Percentiles rank a stretch among this genome's conserved stretches.
Evolutionary conservation across 192 early-diverging fungal species (phyloP).

Genomic region (Podila minutissima): DNA sequence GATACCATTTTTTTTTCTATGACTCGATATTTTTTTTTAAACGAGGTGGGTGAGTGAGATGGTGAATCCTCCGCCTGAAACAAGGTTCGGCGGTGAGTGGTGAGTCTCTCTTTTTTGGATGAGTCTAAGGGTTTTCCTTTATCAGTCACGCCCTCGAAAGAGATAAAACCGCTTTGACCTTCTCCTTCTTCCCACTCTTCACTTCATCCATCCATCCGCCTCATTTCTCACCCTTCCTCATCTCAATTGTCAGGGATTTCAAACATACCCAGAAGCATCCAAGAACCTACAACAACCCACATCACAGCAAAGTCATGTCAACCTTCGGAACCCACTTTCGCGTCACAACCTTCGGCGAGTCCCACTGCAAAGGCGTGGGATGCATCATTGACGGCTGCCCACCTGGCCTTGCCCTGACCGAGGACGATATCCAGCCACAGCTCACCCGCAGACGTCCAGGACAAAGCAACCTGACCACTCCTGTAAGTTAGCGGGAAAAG

Average conservation of each 20-base stretch:
- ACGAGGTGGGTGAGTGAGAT: no score
- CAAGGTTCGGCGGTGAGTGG: background rate
- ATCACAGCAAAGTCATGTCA: constrained; percentile 63
- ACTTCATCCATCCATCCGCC: background rate
- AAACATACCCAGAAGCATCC: background rate
- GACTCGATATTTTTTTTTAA: no score
- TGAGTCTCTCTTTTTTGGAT: background rate
- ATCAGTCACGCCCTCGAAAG: background rate
- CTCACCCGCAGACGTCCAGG: constrained; percentile 93
- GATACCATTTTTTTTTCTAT: no score
- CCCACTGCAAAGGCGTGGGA: constrained; percentile 98
- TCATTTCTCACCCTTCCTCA: background rate
- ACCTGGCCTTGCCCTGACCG: constrained; percentile 90
- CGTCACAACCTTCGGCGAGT: constrained; percentile 97
- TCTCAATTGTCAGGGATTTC: background rate
- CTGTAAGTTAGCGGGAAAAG: constrained; percentile 62
- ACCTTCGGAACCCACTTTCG: constrained; percentile 87
- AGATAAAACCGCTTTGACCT: background rate
- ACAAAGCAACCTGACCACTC: constrained; percentile 95
- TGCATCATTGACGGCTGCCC: constrained; percentile 97
- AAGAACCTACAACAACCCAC: background rate
- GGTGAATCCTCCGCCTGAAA: background rate
- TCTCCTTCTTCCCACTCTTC: background rate
- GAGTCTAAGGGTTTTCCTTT: no score
- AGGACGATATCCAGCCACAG: constrained; percentile 93